Evolutionary conservation across 352 stramenopile genomes (phyloP), one percentile per base, ranked within the genome.

Genomic region (Globisporangium mamillatum): DNA sequence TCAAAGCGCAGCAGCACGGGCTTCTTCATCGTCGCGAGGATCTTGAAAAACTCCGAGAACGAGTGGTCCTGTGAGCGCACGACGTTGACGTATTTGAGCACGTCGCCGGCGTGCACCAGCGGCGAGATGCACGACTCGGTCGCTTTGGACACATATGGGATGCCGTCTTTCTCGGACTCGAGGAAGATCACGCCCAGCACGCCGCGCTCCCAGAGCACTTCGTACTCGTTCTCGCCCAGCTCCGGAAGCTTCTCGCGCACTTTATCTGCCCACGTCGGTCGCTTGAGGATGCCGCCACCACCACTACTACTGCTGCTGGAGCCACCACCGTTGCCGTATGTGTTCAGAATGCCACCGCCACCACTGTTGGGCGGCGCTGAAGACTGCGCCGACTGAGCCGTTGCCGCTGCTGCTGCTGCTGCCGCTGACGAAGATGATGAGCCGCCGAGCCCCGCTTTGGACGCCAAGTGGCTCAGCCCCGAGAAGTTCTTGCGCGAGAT

Each of bases 21-120:
- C 70, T 96, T 95, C 74, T 96, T 94, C 86, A 94, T 96, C 24
- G 88, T 96, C 44, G 88, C 83, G 44, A 96, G 74, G 58, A 96
- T 93, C 77, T 94, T 94, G 75, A 96, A 93, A 76, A 96, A 96
- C 68, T 94, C 88, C 14, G 85, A 86, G 64, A 96, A 96, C 67
- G 88, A 92, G 68, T 96, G 86, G 63, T 96, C 88, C 57, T 91
- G 87, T 34, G 88, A 92, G 24, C 88, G 84, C 74, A 96, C 84
- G 5, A 89, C 80, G 67, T 96, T 96, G 20, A 96, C 88, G 71
- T 74, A 96, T 60, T 91, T 91, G 65, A 96, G 84, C 46, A 91
- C 86, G 68, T 96, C 88, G 12, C 86, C 86, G 0, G 88, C 80
- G 54, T 70, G 72, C 25, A 96, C 82, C 41, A 81, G 71, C 20